Conservation (phyloP, 768 basidiomycete genomes). For the Trametes elegans region DNA sequence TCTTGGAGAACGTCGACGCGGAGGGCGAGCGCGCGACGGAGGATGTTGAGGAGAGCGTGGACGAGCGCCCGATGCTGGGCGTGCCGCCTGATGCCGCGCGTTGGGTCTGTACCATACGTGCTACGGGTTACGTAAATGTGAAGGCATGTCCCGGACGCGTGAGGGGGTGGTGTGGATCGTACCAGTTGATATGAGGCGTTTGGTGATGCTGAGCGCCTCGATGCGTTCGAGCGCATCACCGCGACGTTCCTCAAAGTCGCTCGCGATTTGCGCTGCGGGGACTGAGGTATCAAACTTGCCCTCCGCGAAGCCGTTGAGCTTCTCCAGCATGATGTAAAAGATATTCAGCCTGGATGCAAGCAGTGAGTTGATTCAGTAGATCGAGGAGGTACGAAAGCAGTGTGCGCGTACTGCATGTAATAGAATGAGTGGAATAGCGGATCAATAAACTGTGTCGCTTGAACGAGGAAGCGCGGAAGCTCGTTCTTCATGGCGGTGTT, state of each 20-base stretch:
- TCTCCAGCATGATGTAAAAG: conserved; percentile 92
- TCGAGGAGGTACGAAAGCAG: not conserved
- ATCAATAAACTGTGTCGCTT: conserved; percentile 88
- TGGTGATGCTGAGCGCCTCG: conserved; percentile 78
- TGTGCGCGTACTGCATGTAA: conserved; percentile 92
- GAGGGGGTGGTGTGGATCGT: conserved; percentile 31
- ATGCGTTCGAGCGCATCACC: conserved; percentile 79
- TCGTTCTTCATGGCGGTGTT: conserved; percentile 89
- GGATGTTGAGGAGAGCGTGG: conserved; percentile 26
- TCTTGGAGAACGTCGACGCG: conserved; percentile 42
- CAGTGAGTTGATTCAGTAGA: not conserved
- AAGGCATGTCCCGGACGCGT: no score
- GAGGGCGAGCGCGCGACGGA: conserved; percentile 30
- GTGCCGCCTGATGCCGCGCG: conserved; percentile 31
- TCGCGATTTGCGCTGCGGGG: conserved; percentile 65
- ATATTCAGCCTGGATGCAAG: conserved; percentile 71
- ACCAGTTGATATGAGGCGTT: conserved; percentile 86
- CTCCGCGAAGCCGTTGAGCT: conserved; percentile 82
- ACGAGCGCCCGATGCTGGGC: conserved; percentile 19
- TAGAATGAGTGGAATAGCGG: conserved; percentile 98
- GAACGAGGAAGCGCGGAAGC: conserved; percentile 87
- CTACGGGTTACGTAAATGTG: no score
- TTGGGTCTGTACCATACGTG: conserved; percentile 63
- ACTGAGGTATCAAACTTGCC: conserved; percentile 71
- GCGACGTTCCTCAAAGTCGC: conserved; percentile 77